Conservation (phyloP, 306 rosid genomes). For the Quercus suber region DNA sequence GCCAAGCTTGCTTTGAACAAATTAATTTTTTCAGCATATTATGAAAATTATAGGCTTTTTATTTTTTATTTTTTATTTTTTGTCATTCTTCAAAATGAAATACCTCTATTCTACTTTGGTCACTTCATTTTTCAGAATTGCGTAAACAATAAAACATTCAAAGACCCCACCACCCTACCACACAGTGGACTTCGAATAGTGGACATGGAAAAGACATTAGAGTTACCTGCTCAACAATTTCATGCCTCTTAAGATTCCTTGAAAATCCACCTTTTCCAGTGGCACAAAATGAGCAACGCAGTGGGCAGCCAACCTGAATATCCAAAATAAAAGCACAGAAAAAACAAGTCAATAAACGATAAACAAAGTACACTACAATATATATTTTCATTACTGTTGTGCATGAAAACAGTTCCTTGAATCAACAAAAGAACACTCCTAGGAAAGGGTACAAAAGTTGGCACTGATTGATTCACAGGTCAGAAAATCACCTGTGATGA, state of each 20-base stretch:
- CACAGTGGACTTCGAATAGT: not conserved
- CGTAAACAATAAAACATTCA: not conserved
- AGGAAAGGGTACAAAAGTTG: slow-evolving; percentile 3
- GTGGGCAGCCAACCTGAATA: slow-evolving; percentile 85
- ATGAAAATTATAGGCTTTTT: not conserved
- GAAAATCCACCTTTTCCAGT: slow-evolving; percentile 97
- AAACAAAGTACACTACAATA: slow-evolving; percentile 2
- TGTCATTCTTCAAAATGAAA: not conserved
- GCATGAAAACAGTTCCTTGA: slow-evolving; percentile 13
- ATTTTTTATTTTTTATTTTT: not conserved
- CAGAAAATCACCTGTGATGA: slow-evolving; percentile 76
- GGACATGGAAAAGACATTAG: slow-evolving; percentile 9
- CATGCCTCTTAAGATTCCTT: slow-evolving; percentile 81
- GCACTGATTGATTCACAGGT: slow-evolving; percentile 9
- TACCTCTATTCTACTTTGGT: not conserved
- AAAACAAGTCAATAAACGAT: slow-evolving; percentile 4
- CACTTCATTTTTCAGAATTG: not conserved
- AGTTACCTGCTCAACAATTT: slow-evolving; percentile 89
- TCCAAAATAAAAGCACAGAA: slow-evolving; percentile 12
- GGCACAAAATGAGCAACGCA: slow-evolving; percentile 96
- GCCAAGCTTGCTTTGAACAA: slow-evolving; percentile 10
- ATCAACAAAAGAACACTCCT: slow-evolving; percentile 12
- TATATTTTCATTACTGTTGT: not conserved
- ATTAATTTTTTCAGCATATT: slow-evolving; percentile 6
- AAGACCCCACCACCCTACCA: not conserved